phyloP scores from a whole-genome alignment of 2,329 filamentous ascomycete species.

The Penicillium sp. region DNA sequence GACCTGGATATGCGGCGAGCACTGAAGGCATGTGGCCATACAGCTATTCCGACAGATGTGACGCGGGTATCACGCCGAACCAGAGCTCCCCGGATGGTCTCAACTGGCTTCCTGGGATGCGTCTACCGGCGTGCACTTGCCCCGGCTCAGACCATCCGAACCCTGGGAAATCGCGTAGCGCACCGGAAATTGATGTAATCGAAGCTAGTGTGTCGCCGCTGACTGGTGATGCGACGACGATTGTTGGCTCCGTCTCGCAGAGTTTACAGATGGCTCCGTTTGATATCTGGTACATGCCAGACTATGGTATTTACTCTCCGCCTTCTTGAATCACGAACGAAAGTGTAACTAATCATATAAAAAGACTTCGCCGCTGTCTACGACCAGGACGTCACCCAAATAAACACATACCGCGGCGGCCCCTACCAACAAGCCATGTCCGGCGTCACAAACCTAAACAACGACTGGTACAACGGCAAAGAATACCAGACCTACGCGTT shows the following conservation, averaged over 20 bases:
- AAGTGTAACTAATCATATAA: neutral
- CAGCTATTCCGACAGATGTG: slow-evolving; percentile 71
- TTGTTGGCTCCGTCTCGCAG: slow-evolving; percentile 67
- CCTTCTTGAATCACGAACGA: neutral
- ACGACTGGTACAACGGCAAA: slow-evolving; percentile 69
- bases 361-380: slow-evolving; percentile 68
- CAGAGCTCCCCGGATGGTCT: slow-evolving; percentile 71
- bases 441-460: slow-evolving; percentile 65
- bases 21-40: slow-evolving; percentile 78
- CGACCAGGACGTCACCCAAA: slow-evolving; percentile 59
- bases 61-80: slow-evolving; percentile 73
- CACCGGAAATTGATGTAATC: slow-evolving; percentile 74
- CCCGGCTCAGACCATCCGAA: slow-evolving; percentile 67
- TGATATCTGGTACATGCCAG: slow-evolving; percentile 71
- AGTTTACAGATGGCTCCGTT: slow-evolving; percentile 72
- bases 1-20: slow-evolving; percentile 70
- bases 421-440: slow-evolving; percentile 68
- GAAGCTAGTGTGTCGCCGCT: slow-evolving; percentile 67
- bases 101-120: slow-evolving; percentile 71
- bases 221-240: slow-evolving; percentile 52
- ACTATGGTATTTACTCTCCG: slow-evolving; percentile 51
- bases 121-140: slow-evolving; percentile 71
- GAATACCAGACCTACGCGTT: slow-evolving; percentile 67
- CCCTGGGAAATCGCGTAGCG: slow-evolving; percentile 67
- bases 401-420: slow-evolving; percentile 67